phyloP scores from a whole-genome alignment of 805 yeast genomes.

The Candida lessepsii region DNA sequence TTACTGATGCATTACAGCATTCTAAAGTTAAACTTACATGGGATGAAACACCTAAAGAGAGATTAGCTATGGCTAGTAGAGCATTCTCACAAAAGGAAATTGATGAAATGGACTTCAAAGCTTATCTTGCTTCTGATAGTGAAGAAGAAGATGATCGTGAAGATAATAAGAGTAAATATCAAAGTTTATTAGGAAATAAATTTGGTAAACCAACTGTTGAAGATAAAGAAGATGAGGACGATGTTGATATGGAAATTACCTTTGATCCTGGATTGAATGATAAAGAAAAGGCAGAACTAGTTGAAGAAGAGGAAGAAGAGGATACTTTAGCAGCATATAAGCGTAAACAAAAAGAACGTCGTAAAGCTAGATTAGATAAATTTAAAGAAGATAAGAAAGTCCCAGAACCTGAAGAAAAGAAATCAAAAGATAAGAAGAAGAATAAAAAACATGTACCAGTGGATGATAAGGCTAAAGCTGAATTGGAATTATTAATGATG shows the following conservation, averaged over 20 bases:
- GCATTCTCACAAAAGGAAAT: conserved; percentile 87
- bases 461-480: conserved; percentile 48
- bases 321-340: conserved; percentile 75
- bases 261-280: conserved; percentile 80
- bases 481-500: conserved; percentile 71
- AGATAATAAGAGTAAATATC: conserved; percentile 55
- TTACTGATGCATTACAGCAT: conserved; percentile 94
- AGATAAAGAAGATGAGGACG: conserved; percentile 53
- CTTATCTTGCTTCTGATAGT: conserved; percentile 69
- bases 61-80: conserved; percentile 70
- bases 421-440: conserved; percentile 47
- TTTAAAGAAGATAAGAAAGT: conserved; percentile 53
- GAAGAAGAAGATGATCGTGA: conserved; percentile 23
- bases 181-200: conserved; percentile 51
- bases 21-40: conserved; percentile 95
- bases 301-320: conserved; percentile 50
- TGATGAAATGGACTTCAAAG: conserved; percentile 87
- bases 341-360: conserved; percentile 90
- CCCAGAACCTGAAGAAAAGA: conserved; percentile 35
- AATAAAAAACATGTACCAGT: conserved; percentile 17
- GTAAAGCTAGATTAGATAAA: conserved; percentile 77
- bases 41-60: conserved; percentile 97
- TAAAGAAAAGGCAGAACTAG: conserved; percentile 33
- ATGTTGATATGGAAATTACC: conserved; percentile 91
- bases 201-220: conserved; percentile 25